Evolutionary conservation across 2,329 filamentous ascomycete species (phyloP).

Genomic region (Onygenales sp.): DNA sequence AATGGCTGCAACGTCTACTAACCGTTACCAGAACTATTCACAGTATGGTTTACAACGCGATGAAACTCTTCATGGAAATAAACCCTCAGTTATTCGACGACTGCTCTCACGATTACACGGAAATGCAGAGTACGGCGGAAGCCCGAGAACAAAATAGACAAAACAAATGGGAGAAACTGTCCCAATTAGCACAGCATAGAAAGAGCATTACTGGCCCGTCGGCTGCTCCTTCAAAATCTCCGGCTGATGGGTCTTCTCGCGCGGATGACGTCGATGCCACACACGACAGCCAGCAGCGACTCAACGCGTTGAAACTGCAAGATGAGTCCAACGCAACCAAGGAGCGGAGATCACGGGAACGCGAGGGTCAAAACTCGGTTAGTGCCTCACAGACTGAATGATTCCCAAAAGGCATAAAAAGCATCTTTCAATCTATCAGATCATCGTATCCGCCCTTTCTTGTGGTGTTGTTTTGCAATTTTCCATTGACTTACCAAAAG

Average conservation of each 20-base stretch:
- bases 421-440: constrained; percentile 9
- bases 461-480: constrained; percentile 13
- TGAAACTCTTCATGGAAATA: constrained; percentile 99
- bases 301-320: constrained; percentile 84
- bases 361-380: constrained; percentile 33
- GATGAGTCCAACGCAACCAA: constrained; percentile 50
- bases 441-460: constrained; percentile 11
- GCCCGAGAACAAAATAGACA: constrained; percentile 72
- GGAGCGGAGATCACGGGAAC: constrained; percentile 41
- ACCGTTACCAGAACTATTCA: constrained; percentile 72
- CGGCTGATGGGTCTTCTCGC: constrained; percentile 35
- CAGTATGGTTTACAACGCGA: constrained; percentile 99
- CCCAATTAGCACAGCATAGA: constrained; percentile 66
- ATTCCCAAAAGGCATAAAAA: constrained; percentile 9
- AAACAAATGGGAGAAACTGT: constrained; percentile 79
- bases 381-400: constrained; percentile 26
- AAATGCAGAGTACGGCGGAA: constrained; percentile 87
- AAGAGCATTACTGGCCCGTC: constrained; percentile 37
- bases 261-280: constrained; percentile 68
- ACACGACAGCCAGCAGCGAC: constrained; percentile 74
- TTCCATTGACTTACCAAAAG: constrained; percentile 33
- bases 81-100: constrained; percentile 98
- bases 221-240: constrained; percentile 30
- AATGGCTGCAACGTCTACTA: constrained; percentile 5
- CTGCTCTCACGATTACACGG: constrained; percentile 95